Evolutionary conservation across 2,329 filamentous ascomycete species (phyloP).

Genomic region (Cytospora leucostoma): DNA sequence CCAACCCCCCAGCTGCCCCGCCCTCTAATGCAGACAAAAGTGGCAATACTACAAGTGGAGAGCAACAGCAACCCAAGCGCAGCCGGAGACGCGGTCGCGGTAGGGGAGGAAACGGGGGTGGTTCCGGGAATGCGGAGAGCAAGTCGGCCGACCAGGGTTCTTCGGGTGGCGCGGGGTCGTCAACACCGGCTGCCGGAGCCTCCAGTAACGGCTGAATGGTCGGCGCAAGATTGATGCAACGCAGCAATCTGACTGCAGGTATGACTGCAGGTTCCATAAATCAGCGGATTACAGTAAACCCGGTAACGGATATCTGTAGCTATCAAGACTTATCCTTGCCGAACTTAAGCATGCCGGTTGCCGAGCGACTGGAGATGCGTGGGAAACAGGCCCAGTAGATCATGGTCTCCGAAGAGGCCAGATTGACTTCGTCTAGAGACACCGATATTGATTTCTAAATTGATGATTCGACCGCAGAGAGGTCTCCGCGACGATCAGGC

Average conservation of each 20-base stretch:
- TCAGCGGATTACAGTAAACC: background rate
- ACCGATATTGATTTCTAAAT: background rate
- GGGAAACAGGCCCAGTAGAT: background rate
- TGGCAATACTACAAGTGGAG: constrained; percentile 12
- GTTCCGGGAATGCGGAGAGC: constrained; percentile 11
- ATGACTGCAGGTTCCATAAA: background rate
- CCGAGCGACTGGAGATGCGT: background rate
- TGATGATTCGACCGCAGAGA: background rate
- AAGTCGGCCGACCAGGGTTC: constrained; percentile 17
- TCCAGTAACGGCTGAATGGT: constrained; percentile 20
- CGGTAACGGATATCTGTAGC: background rate
- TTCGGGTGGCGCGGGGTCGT: constrained; percentile 10
- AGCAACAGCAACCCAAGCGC: constrained; percentile 26
- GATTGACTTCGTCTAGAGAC: background rate
- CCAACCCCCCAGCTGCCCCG: constrained; percentile 5
- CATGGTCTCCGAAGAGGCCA: background rate
- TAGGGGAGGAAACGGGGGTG: constrained; percentile 23
- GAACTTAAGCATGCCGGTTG: background rate
- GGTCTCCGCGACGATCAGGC: background rate
- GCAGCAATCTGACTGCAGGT: background rate
- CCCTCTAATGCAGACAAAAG: constrained; percentile 21
- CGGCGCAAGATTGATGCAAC: background rate
- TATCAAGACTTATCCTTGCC: background rate
- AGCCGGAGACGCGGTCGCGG: constrained; percentile 27
- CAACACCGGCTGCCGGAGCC: constrained; percentile 7